phyloP scores from a whole-genome alignment of 2,329 filamentous ascomycete genomes.

The Alternaria infectoria region DNA sequence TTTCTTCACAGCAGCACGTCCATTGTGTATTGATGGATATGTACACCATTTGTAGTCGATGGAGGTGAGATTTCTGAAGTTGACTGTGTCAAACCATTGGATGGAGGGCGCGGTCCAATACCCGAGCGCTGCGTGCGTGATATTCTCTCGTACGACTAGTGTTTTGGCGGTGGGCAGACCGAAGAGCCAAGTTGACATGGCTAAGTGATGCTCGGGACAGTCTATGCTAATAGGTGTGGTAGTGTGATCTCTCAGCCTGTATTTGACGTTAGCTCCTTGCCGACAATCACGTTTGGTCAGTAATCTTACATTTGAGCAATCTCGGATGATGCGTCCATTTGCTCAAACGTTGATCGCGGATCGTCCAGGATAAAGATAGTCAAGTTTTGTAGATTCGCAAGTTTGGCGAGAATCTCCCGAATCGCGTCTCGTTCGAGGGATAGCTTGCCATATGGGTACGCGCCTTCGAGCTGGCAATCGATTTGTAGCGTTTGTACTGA shows the following conservation, averaged over 20 bases:
- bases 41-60: not conserved
- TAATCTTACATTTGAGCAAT: not conserved
- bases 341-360: not conserved
- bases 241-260: not conserved
- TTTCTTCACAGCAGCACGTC: not conserved
- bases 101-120: fast-evolving
- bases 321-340: not conserved
- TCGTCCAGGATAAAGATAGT: not conserved
- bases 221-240: not conserved
- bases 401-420: not conserved
- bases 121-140: too few species aligned
- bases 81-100: not conserved
- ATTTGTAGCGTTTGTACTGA: not conserved
- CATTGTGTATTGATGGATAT: not conserved
- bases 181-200: not conserved
- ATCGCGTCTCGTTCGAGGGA: not conserved
- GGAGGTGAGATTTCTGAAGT: not conserved
- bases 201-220: not conserved
- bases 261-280: not conserved
- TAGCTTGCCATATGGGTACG: not conserved
- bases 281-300: not conserved
- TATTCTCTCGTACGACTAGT: not conserved
- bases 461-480: not conserved
- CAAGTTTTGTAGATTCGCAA: not conserved
- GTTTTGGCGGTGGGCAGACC: not conserved